Evolutionary conservation across 2,329 filamentous ascomycete genomes (phyloP), one percentile per base, ranked within the genome.

Genomic region (Harringtonia lauricola): DNA sequence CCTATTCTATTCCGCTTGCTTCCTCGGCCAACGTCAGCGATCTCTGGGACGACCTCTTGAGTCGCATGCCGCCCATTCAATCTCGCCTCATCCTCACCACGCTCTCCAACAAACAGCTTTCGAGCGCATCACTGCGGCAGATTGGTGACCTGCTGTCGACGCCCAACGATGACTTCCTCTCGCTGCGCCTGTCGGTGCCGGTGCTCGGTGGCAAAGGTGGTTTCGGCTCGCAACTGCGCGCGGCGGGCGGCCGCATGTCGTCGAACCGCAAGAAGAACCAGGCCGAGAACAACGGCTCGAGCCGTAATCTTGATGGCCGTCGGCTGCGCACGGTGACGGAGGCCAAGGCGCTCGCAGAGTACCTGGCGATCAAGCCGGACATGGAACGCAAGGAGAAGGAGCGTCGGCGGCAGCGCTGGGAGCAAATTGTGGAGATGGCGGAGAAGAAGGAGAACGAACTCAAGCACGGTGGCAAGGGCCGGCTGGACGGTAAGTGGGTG

Each of bases 381-480:
- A 95, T 98, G 90, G 92, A 95, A 50, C 81, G 83, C 63, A 86
- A 86, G 58, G 88, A 96, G 60, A 90, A 88, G 57, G 89, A 95
- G 59, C 83, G 84, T 63, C 77, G 88, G 39, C 75, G 84, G 37
- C 79, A 84, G 61, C 71, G 89, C 39, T 95, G 88, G 87, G 81
- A 95, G 60, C 77, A 89, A 56, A 83, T 96, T 44, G 83, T 96
- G 13, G 84, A 90, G 39, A 72, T 82, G 47, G 81, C 92, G 0
- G 90, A 96, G 60, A 75, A 79, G 49, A 83, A 81, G 53, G 83
- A 94, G 55, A 82, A 87, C 30, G 89, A 95, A 57, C 76, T 95
- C 41, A 81, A 77, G 61, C 79, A 81, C 47, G 87, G 86, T 10
- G 71, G 74, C 51, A 74, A 78, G 53, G 77, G 80, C 43, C 73